Percentiles rank a stretch among this genome's conserved stretches.
phyloP scores from a whole-genome alignment of 1,139 yeast genomes.

The Debaryomyces subglobosus region DNA sequence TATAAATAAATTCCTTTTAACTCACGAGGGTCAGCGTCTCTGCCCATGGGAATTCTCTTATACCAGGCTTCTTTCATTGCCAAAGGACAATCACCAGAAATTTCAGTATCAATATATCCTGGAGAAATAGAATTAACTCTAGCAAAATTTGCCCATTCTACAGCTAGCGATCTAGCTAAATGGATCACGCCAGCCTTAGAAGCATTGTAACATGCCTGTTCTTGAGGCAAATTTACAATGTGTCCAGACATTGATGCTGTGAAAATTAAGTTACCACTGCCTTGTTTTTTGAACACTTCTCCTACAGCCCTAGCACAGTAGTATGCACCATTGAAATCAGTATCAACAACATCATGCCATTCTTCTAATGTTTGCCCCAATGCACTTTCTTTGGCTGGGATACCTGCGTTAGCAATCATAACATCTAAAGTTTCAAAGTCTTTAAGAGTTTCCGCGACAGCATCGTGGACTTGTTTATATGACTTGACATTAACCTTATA shows the following conservation, averaged over 20 bases:
- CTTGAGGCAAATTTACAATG: slow-evolving; percentile 56
- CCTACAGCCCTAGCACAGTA: slow-evolving; percentile 62
- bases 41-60: slow-evolving; percentile 6
- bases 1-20: slow-evolving; percentile 43
- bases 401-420: slow-evolving; percentile 24
- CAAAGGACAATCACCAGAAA: background rate
- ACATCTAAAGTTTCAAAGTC: slow-evolving; percentile 7
- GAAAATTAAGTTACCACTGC: slow-evolving; percentile 57
- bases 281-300: slow-evolving; percentile 48
- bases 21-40: slow-evolving; percentile 16
- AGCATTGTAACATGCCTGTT: slow-evolving; percentile 59
- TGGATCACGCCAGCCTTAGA: slow-evolving; percentile 61
- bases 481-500: slow-evolving; percentile 9
- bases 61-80: slow-evolving; percentile 24
- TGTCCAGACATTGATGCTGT: slow-evolving; percentile 73
- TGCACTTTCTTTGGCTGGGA: slow-evolving; percentile 24
- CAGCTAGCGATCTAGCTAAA: slow-evolving; percentile 54
- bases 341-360: slow-evolving; percentile 30
- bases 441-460: slow-evolving; percentile 15
- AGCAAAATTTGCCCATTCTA: slow-evolving; percentile 55
- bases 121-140: slow-evolving; percentile 60
- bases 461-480: slow-evolving; percentile 9
- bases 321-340: slow-evolving; percentile 60
- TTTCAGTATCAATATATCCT: slow-evolving; percentile 53
- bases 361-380: too few relatives aligned